A percentile compares a stretch with the other conserved stretches of the same genome.
Conservation (phyloP, 2,329 filamentous ascomycete genomes). For the Rosellinia necatrix region DNA sequence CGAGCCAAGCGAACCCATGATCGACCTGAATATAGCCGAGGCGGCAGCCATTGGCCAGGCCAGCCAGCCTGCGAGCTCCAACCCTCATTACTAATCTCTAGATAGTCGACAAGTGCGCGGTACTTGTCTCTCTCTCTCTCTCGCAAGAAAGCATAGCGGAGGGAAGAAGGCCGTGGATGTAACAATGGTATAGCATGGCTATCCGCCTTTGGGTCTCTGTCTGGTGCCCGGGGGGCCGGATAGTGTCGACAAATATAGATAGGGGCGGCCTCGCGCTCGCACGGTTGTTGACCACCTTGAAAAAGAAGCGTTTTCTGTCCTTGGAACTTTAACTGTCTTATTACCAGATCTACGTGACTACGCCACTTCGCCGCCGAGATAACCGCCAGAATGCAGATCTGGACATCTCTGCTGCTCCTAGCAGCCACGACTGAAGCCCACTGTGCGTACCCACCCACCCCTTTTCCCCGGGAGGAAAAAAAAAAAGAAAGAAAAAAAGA, state of each 20-base stretch:
- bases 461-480: background rate
- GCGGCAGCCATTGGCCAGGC: constrained; percentile 7
- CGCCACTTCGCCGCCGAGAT: too few relatives aligned
- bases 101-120: constrained; percentile 1
- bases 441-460: constrained; percentile 2
- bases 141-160: background rate
- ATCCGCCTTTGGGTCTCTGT: too few relatives aligned
- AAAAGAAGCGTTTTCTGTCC: too few relatives aligned
- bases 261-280: too few relatives aligned
- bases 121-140: constrained; percentile 9
- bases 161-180: too few relatives aligned
- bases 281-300: too few relatives aligned
- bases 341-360: too few relatives aligned
- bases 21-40: constrained; percentile 18
- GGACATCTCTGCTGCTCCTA: constrained; percentile 14
- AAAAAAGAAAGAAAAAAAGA: background rate
- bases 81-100: background rate
- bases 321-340: too few relatives aligned
- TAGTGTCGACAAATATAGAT: too few relatives aligned
- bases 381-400: constrained; percentile 14
- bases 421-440: constrained; percentile 19
- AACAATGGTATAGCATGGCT: too few relatives aligned
- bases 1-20: constrained; percentile 10
- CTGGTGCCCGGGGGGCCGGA: too few relatives aligned
- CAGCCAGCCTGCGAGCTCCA: background rate